Conservation (phyloP, 1,139 yeast species). For the Pichia sp. region DNA sequence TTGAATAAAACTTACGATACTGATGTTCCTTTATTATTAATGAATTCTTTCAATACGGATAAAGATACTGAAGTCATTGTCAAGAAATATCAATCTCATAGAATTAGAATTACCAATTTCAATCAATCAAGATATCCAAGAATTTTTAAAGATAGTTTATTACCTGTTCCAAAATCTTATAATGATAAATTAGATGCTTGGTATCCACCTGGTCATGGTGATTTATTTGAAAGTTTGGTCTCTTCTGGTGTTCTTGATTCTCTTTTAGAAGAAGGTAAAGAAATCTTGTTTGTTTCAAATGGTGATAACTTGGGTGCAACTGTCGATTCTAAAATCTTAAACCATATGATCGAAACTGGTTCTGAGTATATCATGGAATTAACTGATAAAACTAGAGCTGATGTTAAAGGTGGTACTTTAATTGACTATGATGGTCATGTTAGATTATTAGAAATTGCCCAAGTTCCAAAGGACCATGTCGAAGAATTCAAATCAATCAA, state of each 20-base stretch:
- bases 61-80: conserved; percentile 92
- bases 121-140: conserved; percentile 97
- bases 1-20: conserved; percentile 85
- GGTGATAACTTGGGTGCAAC: conserved; percentile 99
- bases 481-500: conserved; percentile 97
- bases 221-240: conserved; percentile 83
- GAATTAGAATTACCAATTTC: conserved; percentile 90
- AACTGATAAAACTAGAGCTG: conserved; percentile 98
- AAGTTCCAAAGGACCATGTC: conserved; percentile 97
- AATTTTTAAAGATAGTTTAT: conserved; percentile 84
- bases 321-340: conserved; percentile 82
- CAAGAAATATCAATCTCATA: conserved; percentile 94
- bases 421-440: conserved; percentile 94
- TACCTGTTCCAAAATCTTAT: conserved; percentile 81
- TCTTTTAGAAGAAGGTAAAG: conserved; percentile 88
- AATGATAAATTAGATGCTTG: conserved; percentile 75
- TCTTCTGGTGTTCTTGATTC: conserved; percentile 90
- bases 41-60: conserved; percentile 98
- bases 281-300: conserved; percentile 88
- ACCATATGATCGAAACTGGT: conserved; percentile 87
- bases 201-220: conserved; percentile 99
- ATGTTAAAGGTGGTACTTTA: conserved; percentile 98
- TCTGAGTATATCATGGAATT: conserved; percentile 97
- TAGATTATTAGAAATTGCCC: conserved; percentile 93
- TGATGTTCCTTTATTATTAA: conserved; percentile 90